A percentile compares a stretch with the other conserved stretches of the same genome.
Conservation (phyloP, 2,329 filamentous ascomycete genomes). For the Alternaria triticina region DNA sequence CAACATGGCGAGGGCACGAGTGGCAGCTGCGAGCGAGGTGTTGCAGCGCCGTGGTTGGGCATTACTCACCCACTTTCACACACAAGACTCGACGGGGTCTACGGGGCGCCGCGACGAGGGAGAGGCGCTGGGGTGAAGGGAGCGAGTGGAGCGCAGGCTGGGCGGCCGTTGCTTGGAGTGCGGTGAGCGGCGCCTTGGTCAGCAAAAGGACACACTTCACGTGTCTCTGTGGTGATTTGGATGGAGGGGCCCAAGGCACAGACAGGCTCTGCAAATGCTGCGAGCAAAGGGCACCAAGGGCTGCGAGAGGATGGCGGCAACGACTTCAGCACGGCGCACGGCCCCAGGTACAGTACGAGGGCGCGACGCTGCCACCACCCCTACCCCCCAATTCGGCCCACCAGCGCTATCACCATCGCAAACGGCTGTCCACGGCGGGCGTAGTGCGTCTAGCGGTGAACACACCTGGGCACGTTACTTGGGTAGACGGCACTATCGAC, state of each 20-base stretch:
- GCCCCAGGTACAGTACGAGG: constrained; percentile 20
- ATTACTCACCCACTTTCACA: constrained; percentile 36
- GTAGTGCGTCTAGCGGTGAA: constrained; percentile 1
- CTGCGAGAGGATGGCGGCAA: constrained; percentile 25
- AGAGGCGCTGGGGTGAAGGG: background rate
- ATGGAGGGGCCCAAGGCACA: constrained; percentile 17
- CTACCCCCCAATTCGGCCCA: constrained; percentile 11
- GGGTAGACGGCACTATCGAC: background rate
- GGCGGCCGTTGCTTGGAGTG: constrained; percentile 24
- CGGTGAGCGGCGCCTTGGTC: constrained; percentile 8
- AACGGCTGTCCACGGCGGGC: constrained; percentile 12
- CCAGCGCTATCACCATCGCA: constrained; percentile 1
- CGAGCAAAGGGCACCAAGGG: constrained; percentile 15
- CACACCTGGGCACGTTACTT: no score
- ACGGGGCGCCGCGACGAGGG: background rate
- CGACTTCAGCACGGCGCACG: constrained; percentile 21
- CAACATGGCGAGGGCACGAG: constrained; percentile 40
- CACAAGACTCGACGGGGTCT: background rate
- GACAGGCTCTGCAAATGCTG: constrained; percentile 11
- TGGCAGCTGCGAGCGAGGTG: constrained; percentile 42
- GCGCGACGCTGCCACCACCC: constrained; percentile 21
- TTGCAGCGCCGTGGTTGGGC: constrained; percentile 21
- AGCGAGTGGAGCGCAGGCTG: constrained; percentile 8
- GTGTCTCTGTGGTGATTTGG: background rate
- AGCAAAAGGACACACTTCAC: constrained; percentile 11